These are phyloP conservation scores for Vaccinium darrowii DNA, from an alignment of 148 eudicot genomes.

Conservation along the genomic window DNA sequence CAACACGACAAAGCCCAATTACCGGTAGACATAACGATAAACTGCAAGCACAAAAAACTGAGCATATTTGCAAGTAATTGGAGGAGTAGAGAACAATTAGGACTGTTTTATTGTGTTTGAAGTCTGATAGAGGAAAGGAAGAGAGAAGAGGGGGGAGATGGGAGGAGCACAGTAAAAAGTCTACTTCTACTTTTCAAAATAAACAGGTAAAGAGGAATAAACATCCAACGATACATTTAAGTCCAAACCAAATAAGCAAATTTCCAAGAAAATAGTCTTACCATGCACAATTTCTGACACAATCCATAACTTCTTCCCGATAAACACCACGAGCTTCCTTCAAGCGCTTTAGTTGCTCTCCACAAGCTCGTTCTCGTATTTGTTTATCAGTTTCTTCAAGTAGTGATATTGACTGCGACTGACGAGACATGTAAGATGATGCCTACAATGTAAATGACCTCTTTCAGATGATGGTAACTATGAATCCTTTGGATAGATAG, in stretches of 20 bases:
- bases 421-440: conserved; percentile 81
- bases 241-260: neutral
- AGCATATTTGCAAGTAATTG: neutral
- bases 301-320: conserved; percentile 87
- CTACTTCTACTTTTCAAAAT: neutral
- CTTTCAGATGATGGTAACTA: neutral
- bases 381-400: conserved; percentile 91
- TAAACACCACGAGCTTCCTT: conserved; percentile 82
- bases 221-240: neutral
- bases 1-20: neutral
- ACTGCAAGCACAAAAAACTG: neutral
- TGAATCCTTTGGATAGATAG: neutral
- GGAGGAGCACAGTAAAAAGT: neutral
- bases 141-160: neutral
- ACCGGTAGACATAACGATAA: neutral
- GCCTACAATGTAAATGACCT: conserved; percentile 46
- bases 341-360: conserved; percentile 78
- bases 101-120: neutral
- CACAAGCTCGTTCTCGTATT: conserved; percentile 62
- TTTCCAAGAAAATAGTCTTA: conserved; percentile 29
- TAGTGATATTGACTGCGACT: conserved; percentile 75
- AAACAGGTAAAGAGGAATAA: conserved; percentile 9
- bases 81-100: neutral
- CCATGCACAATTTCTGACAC: conserved; percentile 83
- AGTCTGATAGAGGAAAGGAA: neutral